Conservation (phyloP, 2,329 filamentous ascomycete genomes). For the Diaporthe helianthi region DNA sequence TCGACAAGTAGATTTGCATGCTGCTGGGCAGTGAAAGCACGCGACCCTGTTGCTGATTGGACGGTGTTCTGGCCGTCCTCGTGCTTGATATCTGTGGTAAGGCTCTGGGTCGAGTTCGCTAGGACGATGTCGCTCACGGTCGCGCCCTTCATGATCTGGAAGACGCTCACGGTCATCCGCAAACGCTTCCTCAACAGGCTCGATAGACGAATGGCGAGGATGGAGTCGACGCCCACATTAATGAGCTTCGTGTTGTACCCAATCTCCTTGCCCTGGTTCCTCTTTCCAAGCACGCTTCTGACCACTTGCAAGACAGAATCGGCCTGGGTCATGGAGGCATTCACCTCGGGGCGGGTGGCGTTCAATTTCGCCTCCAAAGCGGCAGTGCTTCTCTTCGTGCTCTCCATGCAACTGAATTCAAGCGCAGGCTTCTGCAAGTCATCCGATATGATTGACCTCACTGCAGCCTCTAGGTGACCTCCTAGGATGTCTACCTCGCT, state of each 20-base stretch:
- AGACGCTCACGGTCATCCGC: conserved; percentile 37
- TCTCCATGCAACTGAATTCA: not conserved
- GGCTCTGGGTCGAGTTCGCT: not conserved
- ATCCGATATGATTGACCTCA: conserved; percentile 1
- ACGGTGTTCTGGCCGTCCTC: not conserved
- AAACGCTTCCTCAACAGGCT: conserved; percentile 35
- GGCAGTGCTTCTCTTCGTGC: not conserved
- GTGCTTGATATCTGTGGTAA: not conserved
- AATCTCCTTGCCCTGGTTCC: conserved; percentile 32
- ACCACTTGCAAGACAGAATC: conserved; percentile 35
- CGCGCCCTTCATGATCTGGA: conserved; percentile 37
- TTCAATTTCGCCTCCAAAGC: not conserved
- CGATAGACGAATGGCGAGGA: conserved; percentile 38
- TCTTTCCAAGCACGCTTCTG: conserved; percentile 34
- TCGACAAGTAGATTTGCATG: not conserved
- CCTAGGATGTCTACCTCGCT: conserved; percentile 26
- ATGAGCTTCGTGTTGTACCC: conserved; percentile 36
- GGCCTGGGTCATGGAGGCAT: not conserved
- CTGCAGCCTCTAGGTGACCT: conserved; percentile 22
- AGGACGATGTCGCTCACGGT: conserved; percentile 34
- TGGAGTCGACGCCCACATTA: conserved; percentile 39
- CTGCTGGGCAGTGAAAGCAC: not conserved
- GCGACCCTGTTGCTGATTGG: not conserved
- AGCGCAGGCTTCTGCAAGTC: conserved; percentile 22
- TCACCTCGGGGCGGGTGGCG: not conserved